These are phyloP conservation scores for Craterostigma plantagineum DNA, from an alignment of 257 asterid genomes.

Conservation along the genomic window DNA sequence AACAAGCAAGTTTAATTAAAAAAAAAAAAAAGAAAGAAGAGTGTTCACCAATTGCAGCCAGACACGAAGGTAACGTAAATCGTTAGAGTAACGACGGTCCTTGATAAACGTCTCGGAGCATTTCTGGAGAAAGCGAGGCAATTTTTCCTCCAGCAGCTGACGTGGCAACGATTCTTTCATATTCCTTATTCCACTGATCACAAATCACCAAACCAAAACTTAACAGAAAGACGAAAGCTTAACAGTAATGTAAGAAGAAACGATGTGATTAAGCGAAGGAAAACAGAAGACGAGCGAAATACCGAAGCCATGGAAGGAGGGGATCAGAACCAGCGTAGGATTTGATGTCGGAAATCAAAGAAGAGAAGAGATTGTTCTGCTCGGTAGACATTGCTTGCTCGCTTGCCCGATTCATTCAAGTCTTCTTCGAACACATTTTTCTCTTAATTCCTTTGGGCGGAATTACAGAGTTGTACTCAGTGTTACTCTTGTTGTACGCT, in stretches of 20 bases:
- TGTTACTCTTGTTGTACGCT: no score
- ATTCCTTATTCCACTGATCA: conserved; percentile 57
- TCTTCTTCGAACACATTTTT: no score
- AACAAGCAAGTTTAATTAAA: not conserved
- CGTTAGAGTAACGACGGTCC: conserved; percentile 68
- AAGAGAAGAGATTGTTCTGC: conserved; percentile 41
- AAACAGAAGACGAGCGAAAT: conserved; percentile 3
- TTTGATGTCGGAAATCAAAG: conserved; percentile 63
- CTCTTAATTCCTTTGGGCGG: no score
- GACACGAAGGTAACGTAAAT: conserved; percentile 81
- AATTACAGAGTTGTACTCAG: no score
- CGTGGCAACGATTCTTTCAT: conserved; percentile 64
- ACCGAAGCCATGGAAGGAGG: conserved; percentile 95
- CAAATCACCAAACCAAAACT: no score
- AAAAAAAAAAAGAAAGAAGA: not conserved
- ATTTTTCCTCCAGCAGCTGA: conserved; percentile 54
- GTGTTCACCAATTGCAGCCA: conserved; percentile 73
- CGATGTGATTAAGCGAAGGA: conserved; percentile 2
- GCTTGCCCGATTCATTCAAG: no score
- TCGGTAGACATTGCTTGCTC: no score
- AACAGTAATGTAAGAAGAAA: not conserved
- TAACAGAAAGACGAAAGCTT: not conserved
- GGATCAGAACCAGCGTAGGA: conserved; percentile 62
- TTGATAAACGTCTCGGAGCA: conserved; percentile 55
- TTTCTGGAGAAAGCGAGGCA: conserved; percentile 94